phyloP scores from a whole-genome alignment of 352 stramenopile genomes.

The Pythium dissotocum region DNA sequence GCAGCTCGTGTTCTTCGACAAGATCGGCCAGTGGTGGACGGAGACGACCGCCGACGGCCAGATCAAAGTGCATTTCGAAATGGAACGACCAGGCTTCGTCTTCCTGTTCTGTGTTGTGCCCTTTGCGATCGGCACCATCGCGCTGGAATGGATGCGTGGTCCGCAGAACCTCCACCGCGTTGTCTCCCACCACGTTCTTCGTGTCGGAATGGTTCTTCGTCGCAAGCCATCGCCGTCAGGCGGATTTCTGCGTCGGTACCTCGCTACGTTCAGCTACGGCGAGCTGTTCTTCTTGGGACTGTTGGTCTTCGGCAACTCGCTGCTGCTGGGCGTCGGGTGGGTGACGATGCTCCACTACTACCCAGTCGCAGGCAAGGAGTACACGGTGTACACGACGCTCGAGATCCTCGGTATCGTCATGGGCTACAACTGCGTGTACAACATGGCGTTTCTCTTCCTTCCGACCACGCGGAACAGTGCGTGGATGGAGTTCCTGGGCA shows the following conservation, averaged over 20 bases:
- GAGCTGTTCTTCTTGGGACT: constrained; percentile 59
- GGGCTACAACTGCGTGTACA: constrained; percentile 65
- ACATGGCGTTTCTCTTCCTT: constrained; percentile 64
- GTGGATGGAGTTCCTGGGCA: constrained; percentile 46
- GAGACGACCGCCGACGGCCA: constrained; percentile 22
- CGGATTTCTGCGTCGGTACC: constrained; percentile 9
- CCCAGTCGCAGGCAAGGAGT: constrained; percentile 17
- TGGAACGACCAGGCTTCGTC: constrained; percentile 57
- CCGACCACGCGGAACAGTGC: constrained; percentile 36
- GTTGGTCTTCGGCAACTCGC: constrained; percentile 50
- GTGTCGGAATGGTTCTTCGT: constrained; percentile 42
- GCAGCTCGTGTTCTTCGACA: constrained; percentile 22
- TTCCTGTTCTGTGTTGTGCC: constrained; percentile 47
- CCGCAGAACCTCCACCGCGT: constrained; percentile 41
- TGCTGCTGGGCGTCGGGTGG: constrained; percentile 57
- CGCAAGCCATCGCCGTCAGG: constrained; percentile 39
- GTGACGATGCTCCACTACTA: constrained; percentile 20
- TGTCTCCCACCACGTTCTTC: constrained; percentile 36
- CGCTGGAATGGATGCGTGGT: constrained; percentile 22
- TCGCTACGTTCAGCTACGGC: constrained; percentile 47
- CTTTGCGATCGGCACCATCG: constrained; percentile 30
- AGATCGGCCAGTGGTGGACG: constrained; percentile 18
- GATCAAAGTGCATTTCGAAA: constrained; percentile 48
- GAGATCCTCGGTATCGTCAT: constrained; percentile 50
- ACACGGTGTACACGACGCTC: constrained; percentile 49